Percentiles rank a stretch among this genome's conserved stretches.
These are phyloP conservation scores for Phytophthora megakarya DNA, from an alignment of 352 stramenopile genomes.

Conservation along the genomic window DNA sequence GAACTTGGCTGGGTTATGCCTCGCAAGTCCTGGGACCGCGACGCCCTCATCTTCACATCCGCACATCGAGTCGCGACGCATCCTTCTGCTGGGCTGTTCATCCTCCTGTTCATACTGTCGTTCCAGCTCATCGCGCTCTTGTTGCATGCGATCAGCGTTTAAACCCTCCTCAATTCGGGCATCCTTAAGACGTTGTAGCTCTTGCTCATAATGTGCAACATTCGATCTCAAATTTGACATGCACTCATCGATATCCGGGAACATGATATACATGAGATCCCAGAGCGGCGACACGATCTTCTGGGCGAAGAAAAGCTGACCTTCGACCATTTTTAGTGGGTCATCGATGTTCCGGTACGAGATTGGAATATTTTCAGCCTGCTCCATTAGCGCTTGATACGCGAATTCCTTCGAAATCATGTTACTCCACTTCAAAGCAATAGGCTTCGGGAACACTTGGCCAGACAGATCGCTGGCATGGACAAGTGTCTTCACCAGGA, in stretches of 20 bases:
- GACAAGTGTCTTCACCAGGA: conserved; percentile 85
- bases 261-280: conserved; percentile 77
- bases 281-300: conserved; percentile 84
- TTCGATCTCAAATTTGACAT: conserved; percentile 73
- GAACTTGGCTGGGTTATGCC: conserved; percentile 82
- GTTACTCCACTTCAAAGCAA: conserved; percentile 91
- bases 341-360: conserved; percentile 85
- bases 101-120: conserved; percentile 28
- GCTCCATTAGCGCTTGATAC: conserved; percentile 83
- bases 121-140: conserved; percentile 32
- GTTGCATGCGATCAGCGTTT: conserved; percentile 16
- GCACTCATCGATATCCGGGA: conserved; percentile 70
- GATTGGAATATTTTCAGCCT: conserved; percentile 77
- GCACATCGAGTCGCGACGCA: conserved; percentile 40
- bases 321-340: conserved; percentile 84
- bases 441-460: conserved; percentile 84
- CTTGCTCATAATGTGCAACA: conserved; percentile 82
- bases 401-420: conserved; percentile 92
- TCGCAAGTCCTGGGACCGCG: conserved; percentile 70
- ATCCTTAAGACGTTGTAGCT: conserved; percentile 71
- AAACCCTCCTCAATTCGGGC: conserved; percentile 24
- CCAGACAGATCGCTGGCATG: conserved; percentile 88
- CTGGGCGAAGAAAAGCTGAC: conserved; percentile 86
- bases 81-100: conserved; percentile 21
- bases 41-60: conserved; percentile 69